Conservation (phyloP, 192 early-diverging fungal genomes). For the Chytriomyces confervae region DNA sequence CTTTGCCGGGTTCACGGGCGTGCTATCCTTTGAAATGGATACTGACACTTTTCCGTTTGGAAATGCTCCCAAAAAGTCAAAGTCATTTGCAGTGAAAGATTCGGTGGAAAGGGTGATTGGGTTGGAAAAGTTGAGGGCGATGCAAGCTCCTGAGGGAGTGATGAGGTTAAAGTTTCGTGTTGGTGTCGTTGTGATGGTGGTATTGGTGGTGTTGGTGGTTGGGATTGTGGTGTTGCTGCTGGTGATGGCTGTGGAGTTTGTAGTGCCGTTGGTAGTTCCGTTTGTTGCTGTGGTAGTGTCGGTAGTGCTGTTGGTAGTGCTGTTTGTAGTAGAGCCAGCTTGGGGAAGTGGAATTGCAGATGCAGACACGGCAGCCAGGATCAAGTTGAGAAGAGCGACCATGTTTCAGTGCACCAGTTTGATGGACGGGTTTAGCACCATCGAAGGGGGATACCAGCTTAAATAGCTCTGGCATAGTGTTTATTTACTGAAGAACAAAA, state of each 20-base stretch:
- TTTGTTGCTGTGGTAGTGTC: neutral
- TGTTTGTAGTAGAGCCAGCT: neutral
- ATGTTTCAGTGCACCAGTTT: neutral
- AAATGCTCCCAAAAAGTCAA: neutral
- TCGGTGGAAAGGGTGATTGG: neutral
- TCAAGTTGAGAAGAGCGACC: neutral
- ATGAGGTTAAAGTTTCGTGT: neutral
- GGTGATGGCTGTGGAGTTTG: neutral
- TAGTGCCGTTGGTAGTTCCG: neutral
- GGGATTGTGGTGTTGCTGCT: neutral
- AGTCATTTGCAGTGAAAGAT: neutral
- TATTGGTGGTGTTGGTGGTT: neutral
- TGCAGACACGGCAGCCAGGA: neutral
- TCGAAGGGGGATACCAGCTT: no score
- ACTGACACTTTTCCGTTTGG: neutral
- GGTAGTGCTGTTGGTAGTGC: neutral
- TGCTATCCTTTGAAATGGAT: neutral
- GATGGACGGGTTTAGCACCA: neutral
- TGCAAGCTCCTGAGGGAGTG: neutral
- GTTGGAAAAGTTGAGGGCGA: neutral
- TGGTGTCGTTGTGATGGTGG: neutral
- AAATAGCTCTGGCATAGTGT: no score
- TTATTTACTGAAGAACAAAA: no score
- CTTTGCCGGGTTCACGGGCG: neutral
- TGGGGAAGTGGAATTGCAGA: neutral